These are phyloP conservation scores for Syzygium oleosum DNA, from an alignment of 345 rosid genomes.

Conservation along the genomic window DNA sequence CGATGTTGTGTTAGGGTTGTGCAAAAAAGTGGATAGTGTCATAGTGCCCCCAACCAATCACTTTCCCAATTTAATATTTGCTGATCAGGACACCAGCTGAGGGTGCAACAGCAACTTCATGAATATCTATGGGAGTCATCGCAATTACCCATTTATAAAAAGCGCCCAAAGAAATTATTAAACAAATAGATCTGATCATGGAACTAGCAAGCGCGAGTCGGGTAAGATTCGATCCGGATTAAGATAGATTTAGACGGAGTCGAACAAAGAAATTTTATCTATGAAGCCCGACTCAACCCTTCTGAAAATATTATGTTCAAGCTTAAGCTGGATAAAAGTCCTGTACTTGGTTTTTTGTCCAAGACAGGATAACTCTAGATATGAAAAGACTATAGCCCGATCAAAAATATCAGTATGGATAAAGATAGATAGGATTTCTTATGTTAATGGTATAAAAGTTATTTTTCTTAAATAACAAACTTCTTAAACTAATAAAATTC, in stretches of 20 bases:
- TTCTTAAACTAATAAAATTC: background rate
- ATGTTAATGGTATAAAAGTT: background rate
- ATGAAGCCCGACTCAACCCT: background rate
- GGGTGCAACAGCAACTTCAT: background rate
- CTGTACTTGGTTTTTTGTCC: too few species aligned
- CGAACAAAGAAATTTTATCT: background rate
- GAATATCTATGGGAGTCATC: background rate
- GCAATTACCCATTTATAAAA: background rate
- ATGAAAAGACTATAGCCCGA: accelerated
- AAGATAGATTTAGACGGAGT: background rate
- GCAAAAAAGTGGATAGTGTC: background rate
- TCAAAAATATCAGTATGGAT: background rate
- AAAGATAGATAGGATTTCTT: background rate
- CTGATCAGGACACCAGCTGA: background rate
- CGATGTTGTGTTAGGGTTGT: background rate
- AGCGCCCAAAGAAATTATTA: background rate
- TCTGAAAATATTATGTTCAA: background rate
- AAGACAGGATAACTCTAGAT: accelerated
- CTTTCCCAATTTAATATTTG: background rate
- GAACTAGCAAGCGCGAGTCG: background rate
- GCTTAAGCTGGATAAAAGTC: too few species aligned
- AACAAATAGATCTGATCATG: background rate
- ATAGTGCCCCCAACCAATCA: background rate
- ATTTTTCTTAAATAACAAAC: background rate
- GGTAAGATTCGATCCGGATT: background rate